Conservation (phyloP, 306 rosid genomes). For the Citrullus amarus region DNA sequence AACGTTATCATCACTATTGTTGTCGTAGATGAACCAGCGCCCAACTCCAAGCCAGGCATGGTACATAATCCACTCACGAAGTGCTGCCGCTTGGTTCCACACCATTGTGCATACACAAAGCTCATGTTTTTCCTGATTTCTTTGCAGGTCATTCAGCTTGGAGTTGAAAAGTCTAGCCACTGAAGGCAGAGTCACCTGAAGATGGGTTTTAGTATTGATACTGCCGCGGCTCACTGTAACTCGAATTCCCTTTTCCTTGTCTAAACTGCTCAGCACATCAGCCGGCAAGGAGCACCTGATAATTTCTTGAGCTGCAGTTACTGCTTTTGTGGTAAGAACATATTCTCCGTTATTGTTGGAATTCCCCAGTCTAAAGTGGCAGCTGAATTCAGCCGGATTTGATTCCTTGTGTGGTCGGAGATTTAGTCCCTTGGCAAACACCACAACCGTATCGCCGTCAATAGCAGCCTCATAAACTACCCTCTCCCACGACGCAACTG, state of each 20-base stretch:
- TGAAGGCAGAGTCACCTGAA: constrained; percentile 39
- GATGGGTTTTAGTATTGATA: constrained; percentile 20
- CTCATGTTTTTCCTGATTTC: constrained; percentile 37
- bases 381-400: constrained; percentile 52
- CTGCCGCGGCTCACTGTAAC: constrained; percentile 38
- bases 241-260: constrained; percentile 41
- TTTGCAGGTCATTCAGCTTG: neutral
- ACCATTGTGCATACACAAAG: constrained; percentile 88
- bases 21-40: constrained; percentile 90
- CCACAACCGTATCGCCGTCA: constrained; percentile 58
- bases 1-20: constrained; percentile 77
- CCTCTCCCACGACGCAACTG: constrained; percentile 43
- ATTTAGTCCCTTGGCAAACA: constrained; percentile 77
- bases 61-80: constrained; percentile 83
- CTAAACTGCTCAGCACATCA: constrained; percentile 26
- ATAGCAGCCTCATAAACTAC: constrained; percentile 71
- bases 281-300: constrained; percentile 68
- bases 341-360: constrained; percentile 18
- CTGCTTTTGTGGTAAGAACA: constrained; percentile 35
- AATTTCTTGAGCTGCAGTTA: constrained; percentile 77
- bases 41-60: constrained; percentile 92
- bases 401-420: constrained; percentile 70
- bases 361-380: constrained; percentile 47
- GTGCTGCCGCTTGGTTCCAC: constrained; percentile 81
- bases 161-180: constrained; percentile 33